Evolutionary conservation across 805 yeast genomes (phyloP), one percentile per base, ranked within the genome.

Genomic region (Candida golubevii): DNA sequence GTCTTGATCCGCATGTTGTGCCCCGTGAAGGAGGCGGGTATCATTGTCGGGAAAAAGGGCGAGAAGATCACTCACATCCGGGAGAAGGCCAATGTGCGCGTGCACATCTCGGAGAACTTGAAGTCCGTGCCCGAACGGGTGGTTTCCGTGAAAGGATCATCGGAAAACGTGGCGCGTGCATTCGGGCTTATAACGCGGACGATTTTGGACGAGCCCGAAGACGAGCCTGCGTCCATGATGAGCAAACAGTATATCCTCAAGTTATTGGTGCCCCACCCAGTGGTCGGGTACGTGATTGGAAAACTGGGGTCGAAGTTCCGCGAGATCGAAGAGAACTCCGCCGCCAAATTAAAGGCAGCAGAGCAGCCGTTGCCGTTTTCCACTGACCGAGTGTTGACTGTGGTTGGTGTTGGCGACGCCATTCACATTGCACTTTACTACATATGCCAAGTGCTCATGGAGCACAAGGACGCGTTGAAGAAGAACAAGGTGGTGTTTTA

Each of bases 341-440:
- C 91, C 3, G 90, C 95, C 2, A 74, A 78, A 45, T 71, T 88
- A 44, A 77, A 74, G 52, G 93, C 95, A 2, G 85, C 83, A 23
- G 88, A 83, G 35, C 78, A 79, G 37, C 77, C 82, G 12, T 66
- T 88, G 51, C 86, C 93, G 1, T 77, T 76, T 48, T 83, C 91
- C 0, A 86, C 89, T 12, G 96, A 88, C 60, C 73, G 95, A 46
- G 71, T 85, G 15, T 67, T 88, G 38, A 72, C 80, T 23, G 75
- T 88, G 7, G 69, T 75, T 6, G 96, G 96, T 7, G 91, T 85
- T 11, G 88, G 89, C 1, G 95, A 88, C 65, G 89, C 96, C 1
- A 78, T 88, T 35, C 95, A 86, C 58, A 85, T 87, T 53, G 96
- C 96, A 8, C 71, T 82, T 0, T 86, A 83, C 62, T 84, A 83